A percentile compares a stretch with the other conserved stretches of the same genome.
These are phyloP conservation scores for Alternaria sp. DNA, from an alignment of 2,329 filamentous ascomycete genomes.

Conservation along the genomic window DNA sequence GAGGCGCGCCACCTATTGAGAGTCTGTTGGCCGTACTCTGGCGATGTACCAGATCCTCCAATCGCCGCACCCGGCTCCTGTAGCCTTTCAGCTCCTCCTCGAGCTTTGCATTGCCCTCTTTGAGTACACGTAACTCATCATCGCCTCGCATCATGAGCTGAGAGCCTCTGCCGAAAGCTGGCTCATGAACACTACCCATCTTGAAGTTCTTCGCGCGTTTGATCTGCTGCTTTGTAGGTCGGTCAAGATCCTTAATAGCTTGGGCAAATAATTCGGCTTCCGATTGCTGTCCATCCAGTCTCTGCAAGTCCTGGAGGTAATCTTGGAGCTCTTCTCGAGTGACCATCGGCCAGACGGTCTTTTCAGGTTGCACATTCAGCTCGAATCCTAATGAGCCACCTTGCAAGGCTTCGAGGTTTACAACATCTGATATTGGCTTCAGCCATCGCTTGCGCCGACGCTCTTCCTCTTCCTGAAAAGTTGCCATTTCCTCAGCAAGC, in stretches of 20 bases:
- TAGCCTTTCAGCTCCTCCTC: constrained; percentile 76
- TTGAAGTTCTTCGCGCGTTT: constrained; percentile 93
- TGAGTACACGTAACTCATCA: constrained; percentile 70
- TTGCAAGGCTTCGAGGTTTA: constrained; percentile 70
- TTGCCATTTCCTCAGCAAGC: constrained; percentile 88
- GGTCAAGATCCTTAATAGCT: constrained; percentile 78
- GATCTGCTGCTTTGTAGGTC: constrained; percentile 83
- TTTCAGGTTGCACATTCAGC: constrained; percentile 81
- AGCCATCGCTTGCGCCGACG: constrained; percentile 90
- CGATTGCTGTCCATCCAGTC: constrained; percentile 68
- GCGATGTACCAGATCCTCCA: constrained; percentile 91
- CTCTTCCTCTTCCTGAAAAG: constrained; percentile 90
- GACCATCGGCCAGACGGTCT: constrained; percentile 79
- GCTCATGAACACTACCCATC: constrained; percentile 92
- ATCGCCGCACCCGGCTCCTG: constrained; percentile 86
- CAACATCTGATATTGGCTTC: constrained; percentile 78
- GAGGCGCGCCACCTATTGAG: constrained; percentile 56
- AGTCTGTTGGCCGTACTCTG: constrained; percentile 68
- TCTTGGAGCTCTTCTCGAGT: constrained; percentile 77
- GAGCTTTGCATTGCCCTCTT: constrained; percentile 63
- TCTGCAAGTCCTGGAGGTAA: constrained; percentile 71
- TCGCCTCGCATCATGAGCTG: constrained; percentile 80
- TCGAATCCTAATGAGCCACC: constrained; percentile 78
- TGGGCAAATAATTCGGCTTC: constrained; percentile 76
- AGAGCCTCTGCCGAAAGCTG: constrained; percentile 83